Percentiles rank a stretch among this genome's conserved stretches.
phyloP scores from a whole-genome alignment of 169 alveolate species.

The Plasmodium cynomolgi region DNA sequence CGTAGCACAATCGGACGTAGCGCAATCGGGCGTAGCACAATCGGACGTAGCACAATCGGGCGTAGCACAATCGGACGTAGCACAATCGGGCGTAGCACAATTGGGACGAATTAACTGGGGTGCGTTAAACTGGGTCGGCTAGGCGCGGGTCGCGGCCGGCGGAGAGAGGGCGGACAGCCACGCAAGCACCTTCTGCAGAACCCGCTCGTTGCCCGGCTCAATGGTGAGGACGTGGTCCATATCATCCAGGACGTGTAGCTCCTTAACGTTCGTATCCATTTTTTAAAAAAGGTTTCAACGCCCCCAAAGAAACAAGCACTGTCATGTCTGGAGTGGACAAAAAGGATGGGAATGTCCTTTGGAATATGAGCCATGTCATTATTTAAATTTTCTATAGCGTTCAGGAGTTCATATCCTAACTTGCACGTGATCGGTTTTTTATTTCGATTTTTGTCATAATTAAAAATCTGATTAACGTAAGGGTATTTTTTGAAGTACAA shows the following conservation, averaged over 20 bases:
- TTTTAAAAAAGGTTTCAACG: slow-evolving; percentile 17
- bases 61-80: neutral
- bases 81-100: neutral
- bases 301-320: slow-evolving; percentile 57
- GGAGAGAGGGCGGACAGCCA: neutral
- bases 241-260: slow-evolving; percentile 10
- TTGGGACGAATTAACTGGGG: neutral
- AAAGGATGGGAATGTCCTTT: slow-evolving; percentile 74
- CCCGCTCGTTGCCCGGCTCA: slow-evolving; percentile 49
- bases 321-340: slow-evolving; percentile 77
- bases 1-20: neutral
- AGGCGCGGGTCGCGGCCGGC: neutral
- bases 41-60: neutral
- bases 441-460: slow-evolving; percentile 71
- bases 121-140: neutral
- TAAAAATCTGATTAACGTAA: neutral
- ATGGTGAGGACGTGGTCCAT: slow-evolving; percentile 59
- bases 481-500: slow-evolving; percentile 21
- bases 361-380: slow-evolving; percentile 69
- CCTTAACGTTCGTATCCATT: slow-evolving; percentile 4
- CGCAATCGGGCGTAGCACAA: neutral
- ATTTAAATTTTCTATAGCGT: slow-evolving; percentile 77
- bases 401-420: slow-evolving; percentile 72
- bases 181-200: slow-evolving; percentile 7
- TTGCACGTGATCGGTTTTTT: slow-evolving; percentile 42